These are phyloP conservation scores for Suhomyces pyralidae DNA, from an alignment of 805 yeast genomes.

Conservation along the genomic window DNA sequence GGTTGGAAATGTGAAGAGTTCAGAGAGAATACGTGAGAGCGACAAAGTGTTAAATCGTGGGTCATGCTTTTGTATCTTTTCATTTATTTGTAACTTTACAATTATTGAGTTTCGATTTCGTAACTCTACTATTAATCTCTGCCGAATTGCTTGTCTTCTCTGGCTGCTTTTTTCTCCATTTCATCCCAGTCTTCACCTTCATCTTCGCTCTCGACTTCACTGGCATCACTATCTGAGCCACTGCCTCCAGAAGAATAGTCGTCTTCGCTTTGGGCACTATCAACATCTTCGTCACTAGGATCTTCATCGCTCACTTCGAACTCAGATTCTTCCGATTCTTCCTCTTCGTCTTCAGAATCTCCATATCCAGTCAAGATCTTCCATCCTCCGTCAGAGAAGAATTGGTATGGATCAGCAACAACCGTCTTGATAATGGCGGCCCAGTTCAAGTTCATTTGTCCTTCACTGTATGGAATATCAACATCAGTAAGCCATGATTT, in stretches of 20 bases:
- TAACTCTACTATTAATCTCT: slow-evolving; percentile 17
- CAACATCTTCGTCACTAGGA: slow-evolving; percentile 61
- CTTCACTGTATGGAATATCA: slow-evolving; percentile 91
- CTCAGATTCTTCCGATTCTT: slow-evolving; percentile 67
- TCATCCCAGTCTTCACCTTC: slow-evolving; percentile 59
- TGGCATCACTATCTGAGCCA: slow-evolving; percentile 24
- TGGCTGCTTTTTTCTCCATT: slow-evolving; percentile 55
- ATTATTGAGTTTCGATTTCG: neutral
- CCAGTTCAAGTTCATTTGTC: slow-evolving; percentile 96
- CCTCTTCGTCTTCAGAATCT: slow-evolving; percentile 64
- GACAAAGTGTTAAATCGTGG: too few relatives aligned
- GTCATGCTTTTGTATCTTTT: neutral
- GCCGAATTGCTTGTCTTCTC: slow-evolving; percentile 36
- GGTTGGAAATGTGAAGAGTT: too few relatives aligned
- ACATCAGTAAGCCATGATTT: slow-evolving; percentile 98
- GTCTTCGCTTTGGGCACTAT: slow-evolving; percentile 47
- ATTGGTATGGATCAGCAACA: slow-evolving; percentile 87
- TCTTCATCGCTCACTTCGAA: slow-evolving; percentile 63
- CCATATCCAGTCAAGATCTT: slow-evolving; percentile 85
- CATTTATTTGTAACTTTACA: neutral
- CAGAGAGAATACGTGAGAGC: too few relatives aligned
- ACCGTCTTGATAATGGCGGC: slow-evolving; percentile 91
- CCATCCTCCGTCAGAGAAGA: slow-evolving; percentile 96
- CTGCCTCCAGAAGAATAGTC: slow-evolving; percentile 41
- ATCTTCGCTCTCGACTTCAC: slow-evolving; percentile 35